These are phyloP conservation scores for Tricholoma sp. DNA, from an alignment of 768 basidiomycete species.

Conservation along the genomic window DNA sequence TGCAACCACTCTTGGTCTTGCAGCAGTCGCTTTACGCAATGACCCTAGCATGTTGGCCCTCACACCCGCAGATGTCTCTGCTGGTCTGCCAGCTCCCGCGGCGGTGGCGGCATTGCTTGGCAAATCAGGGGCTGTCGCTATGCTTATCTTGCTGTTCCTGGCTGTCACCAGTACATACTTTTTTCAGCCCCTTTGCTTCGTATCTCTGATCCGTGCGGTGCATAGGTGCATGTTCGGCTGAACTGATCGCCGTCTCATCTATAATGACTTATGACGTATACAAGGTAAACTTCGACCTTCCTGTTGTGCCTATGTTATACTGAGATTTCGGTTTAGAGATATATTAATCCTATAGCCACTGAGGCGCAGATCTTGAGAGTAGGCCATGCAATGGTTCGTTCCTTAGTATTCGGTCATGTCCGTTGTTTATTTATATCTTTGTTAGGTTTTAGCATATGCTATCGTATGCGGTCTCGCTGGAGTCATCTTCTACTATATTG, in stretches of 20 bases:
- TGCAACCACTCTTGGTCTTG: constrained; percentile 82
- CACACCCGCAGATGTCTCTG: constrained; percentile 64
- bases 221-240: constrained; percentile 77
- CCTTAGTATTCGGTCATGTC: neutral
- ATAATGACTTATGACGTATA: constrained; percentile 84
- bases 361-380: constrained; percentile 66
- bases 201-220: neutral
- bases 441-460: constrained; percentile 63
- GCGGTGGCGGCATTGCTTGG: constrained; percentile 82
- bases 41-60: constrained; percentile 48
- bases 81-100: constrained; percentile 83
- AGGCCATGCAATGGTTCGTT: constrained; percentile 59
- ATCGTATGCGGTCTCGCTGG: constrained; percentile 81
- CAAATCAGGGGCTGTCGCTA: constrained; percentile 69
- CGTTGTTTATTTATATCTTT: neutral
- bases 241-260: constrained; percentile 86
- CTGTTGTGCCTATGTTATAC: neutral
- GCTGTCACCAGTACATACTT: constrained; percentile 53
- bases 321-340: constrained; percentile 36
- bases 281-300: constrained; percentile 39
- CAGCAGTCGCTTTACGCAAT: constrained; percentile 75
- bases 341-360: constrained; percentile 79
- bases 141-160: constrained; percentile 80
- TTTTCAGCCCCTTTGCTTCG: neutral
- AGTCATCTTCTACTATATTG: constrained; percentile 84